These are phyloP conservation scores for Triglochin maritima DNA, from an alignment of 106 monocot genomes.

Conservation along the genomic window DNA sequence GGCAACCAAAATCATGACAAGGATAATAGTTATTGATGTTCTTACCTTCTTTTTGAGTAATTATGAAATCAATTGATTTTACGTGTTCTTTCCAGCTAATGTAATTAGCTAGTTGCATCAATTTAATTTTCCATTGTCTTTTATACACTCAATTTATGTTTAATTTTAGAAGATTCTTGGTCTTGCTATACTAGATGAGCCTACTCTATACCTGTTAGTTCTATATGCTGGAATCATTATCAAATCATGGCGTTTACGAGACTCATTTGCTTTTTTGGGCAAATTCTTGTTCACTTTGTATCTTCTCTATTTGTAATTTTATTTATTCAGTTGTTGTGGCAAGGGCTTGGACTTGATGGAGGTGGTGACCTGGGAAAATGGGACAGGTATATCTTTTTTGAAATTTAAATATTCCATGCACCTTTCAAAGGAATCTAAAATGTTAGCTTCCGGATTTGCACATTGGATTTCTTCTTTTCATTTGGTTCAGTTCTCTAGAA, in stretches of 20 bases:
- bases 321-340: constrained; percentile 60
- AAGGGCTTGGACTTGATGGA: constrained; percentile 86
- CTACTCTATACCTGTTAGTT: too few relatives aligned
- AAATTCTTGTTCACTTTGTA: background rate
- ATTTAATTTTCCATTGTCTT: background rate
- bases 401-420: background rate
- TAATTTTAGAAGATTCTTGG: too few relatives aligned
- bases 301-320: constrained; percentile 1
- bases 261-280: background rate
- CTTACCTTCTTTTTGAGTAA: background rate
- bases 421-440: background rate
- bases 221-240: too few relatives aligned
- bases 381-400: constrained; percentile 47
- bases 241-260: too few relatives aligned
- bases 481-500: background rate
- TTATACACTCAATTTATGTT: too few relatives aligned
- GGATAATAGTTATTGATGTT: background rate
- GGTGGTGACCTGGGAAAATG: constrained; percentile 60
- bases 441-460: background rate
- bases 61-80: background rate
- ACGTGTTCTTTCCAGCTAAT: background rate
- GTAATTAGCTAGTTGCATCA: background rate
- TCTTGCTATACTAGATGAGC: too few relatives aligned
- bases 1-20: background rate
- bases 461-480: background rate